Base-by-base conservation (phyloP, 1,284 basidiomycete genomes). In the Trametes hirsuta region DNA sequence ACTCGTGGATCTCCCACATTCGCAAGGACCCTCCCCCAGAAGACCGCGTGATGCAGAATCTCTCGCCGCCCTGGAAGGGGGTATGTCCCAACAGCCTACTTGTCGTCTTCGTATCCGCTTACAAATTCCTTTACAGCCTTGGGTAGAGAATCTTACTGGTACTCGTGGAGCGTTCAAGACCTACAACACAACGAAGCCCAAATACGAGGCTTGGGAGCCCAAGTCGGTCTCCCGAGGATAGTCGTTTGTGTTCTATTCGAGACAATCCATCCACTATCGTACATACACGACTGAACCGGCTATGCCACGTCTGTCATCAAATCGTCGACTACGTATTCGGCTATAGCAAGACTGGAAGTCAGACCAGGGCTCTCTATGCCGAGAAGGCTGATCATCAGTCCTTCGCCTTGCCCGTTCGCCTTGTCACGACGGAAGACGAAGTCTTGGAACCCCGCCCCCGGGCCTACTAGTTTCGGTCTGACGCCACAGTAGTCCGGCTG, bases 1-100 rank as follows among this genome's bases (percentile, higher is more conserved):
- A 96, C 76, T 86, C 94, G 8, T 98, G 95, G 95, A 76, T 97
- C 34, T 81, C 83, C n/a, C 94, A 97, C 72, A 97, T 96, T 70
- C 91, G 95, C 49, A 84, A 87, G 66, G 83, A 87, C 41, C 84
- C 93, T 6, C 96, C 95, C 1, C 78, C 82, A 1, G 80, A 90
- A 65, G 96, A 97, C 71, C 73, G 81, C 0, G 77, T 94, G 36
- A 77, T 95, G 72, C 82, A 90, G 71, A 83, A 80, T 53, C 73
- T 83, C 49, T 82, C 85, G 44, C 93, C 90, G 6, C 76, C 87
- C 1, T 98, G 95, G 95, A 84, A 93, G 75, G 82, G 84, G 35
- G 95, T 96, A 76, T 68, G 93, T 81, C 6, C 34, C 12, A 47
- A 37, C 42, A 37, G 53, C 53, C 48, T 40, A 35, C 25, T 25